A percentile compares a stretch with the other conserved stretches of the same genome.
Conservation (phyloP, 345 rosid species). For the Zanthoxylum bungeanum region DNA sequence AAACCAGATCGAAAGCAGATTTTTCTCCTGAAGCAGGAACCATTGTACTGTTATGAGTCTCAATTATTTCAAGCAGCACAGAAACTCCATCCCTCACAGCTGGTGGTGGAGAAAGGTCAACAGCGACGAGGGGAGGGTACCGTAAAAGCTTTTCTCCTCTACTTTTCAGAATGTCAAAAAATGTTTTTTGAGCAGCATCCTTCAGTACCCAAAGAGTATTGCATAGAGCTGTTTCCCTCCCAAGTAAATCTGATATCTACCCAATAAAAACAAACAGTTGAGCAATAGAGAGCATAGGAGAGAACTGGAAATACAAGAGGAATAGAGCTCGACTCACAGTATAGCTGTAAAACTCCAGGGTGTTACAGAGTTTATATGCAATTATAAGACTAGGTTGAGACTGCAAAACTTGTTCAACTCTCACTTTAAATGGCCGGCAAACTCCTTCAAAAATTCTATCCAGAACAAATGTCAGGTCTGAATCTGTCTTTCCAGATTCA, state of each 20-base stretch:
- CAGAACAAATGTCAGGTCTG: conserved; percentile 78
- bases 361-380: conserved; percentile 83
- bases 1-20: conserved; percentile 71
- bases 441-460: conserved; percentile 99
- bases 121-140: conserved; percentile 92
- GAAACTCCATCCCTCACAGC: conserved; percentile 94
- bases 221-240: conserved; percentile 80
- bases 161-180: conserved; percentile 83
- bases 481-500: conserved; percentile 63
- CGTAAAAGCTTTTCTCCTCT: conserved; percentile 93
- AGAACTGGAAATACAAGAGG: not conserved
- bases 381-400: conserved; percentile 93
- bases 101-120: conserved; percentile 92
- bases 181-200: conserved; percentile 92
- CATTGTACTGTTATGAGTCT: conserved; percentile 81
- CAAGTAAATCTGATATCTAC: conserved; percentile 91
- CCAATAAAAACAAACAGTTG: conserved; percentile 3
- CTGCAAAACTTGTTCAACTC: conserved; percentile 97
- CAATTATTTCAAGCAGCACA: conserved; percentile 85
- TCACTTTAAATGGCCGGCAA: conserved; percentile 97
- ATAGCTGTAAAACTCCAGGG: conserved; percentile 90
- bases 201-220: conserved; percentile 81
- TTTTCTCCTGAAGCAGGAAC: conserved; percentile 63
- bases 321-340: conserved; percentile 59
- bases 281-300: conserved; percentile 8